phyloP scores from a whole-genome alignment of 352 stramenopile species.

The Phytophthora ohioensis region DNA sequence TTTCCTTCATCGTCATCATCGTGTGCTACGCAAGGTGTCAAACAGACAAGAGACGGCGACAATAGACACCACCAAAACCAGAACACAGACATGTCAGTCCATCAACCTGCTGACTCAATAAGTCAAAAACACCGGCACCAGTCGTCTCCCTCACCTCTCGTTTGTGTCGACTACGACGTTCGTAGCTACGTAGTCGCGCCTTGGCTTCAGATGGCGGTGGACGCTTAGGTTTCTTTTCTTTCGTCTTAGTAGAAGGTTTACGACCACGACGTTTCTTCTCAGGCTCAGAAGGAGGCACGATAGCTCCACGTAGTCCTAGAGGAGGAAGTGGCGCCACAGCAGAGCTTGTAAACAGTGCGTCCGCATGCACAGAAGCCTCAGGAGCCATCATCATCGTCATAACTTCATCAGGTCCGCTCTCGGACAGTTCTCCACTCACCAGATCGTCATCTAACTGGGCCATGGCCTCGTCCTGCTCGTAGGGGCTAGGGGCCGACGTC shows the following conservation, averaged over 20 bases:
- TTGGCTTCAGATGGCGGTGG: conserved; percentile 49
- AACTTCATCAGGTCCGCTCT: conserved; percentile 43
- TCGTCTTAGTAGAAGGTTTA: conserved; percentile 48
- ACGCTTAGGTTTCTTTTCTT: conserved; percentile 51
- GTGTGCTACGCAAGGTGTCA: conserved; percentile 48
- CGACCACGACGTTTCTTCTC: conserved; percentile 53
- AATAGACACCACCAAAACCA: conserved; percentile 17
- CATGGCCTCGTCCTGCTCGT: conserved; percentile 20
- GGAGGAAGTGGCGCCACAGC: conserved; percentile 33
- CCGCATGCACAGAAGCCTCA: conserved; percentile 29
- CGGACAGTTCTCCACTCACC: conserved; percentile 41
- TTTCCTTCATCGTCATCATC: conserved; percentile 64
- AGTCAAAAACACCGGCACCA: conserved; percentile 1
- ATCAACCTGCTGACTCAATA: conserved; percentile 19
- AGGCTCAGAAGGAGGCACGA: conserved; percentile 3
- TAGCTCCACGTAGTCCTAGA: conserved; percentile 22
- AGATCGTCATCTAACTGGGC: conserved; percentile 36
- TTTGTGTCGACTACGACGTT: conserved; percentile 63
- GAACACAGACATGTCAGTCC: conserved; percentile 13
- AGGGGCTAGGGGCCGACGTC: conserved; percentile 13
- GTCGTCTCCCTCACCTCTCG: conserved; percentile 42
- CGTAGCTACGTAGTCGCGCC: conserved; percentile 59
- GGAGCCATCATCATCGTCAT: conserved; percentile 46
- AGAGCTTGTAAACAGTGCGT: conserved; percentile 35
- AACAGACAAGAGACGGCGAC: conserved; percentile 12